Conservation (phyloP, 345 rosid species). For the Kernera saxatilis region DNA sequence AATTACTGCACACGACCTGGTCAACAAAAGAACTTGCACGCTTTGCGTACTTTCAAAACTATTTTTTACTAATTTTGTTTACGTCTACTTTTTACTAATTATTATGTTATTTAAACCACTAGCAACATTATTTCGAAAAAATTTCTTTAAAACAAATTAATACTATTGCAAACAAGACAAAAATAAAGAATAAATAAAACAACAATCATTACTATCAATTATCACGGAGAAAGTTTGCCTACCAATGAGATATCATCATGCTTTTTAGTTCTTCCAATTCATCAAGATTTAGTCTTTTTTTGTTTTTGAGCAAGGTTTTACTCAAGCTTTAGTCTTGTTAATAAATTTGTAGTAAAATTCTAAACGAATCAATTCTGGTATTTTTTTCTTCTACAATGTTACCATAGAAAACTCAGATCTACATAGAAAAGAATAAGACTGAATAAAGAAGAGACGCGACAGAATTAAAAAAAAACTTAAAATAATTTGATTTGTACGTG, state of each 20-base stretch:
- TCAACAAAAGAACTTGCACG: not conserved
- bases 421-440: not conserved
- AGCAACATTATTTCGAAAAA: not conserved
- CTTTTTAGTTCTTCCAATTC: not conserved
- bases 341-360: not conserved
- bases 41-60: not conserved
- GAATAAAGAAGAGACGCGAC: not conserved
- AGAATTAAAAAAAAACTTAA: not conserved
- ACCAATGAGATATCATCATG: not conserved
- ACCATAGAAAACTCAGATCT: not conserved
- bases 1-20: not conserved
- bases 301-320: no score
- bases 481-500: not conserved
- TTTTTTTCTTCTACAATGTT: not conserved
- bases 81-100: not conserved
- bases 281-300: not conserved
- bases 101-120: not conserved
- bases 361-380: not conserved
- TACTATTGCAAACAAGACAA: constrained; percentile 22
- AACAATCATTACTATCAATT: constrained; percentile 23
- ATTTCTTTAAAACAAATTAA: not conserved
- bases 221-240: not conserved
- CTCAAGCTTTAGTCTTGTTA: not conserved
- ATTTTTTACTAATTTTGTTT: not conserved
- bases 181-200: constrained; percentile 16